phyloP scores from a whole-genome alignment of 2,329 filamentous ascomycete genomes.

The Nectriaceae sp. region DNA sequence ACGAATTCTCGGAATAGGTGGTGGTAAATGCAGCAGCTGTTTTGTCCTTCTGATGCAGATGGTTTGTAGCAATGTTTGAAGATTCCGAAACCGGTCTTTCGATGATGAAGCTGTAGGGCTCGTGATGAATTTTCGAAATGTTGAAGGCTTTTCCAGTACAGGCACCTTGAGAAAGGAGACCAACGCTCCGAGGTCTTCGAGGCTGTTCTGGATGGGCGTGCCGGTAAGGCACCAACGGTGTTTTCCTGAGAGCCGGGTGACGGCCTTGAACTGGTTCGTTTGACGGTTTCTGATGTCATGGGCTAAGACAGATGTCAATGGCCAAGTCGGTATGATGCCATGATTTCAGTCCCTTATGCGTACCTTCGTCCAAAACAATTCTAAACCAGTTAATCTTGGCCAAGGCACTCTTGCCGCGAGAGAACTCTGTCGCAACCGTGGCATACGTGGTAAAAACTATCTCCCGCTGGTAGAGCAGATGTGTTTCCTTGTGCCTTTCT shows the following conservation, averaged over 20 bases:
- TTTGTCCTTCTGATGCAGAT: slow-evolving; percentile 46
- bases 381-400: slow-evolving; percentile 43
- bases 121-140: slow-evolving; percentile 46
- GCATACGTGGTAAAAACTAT: slow-evolving; percentile 51
- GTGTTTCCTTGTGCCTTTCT: slow-evolving; percentile 27
- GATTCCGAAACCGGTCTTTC: slow-evolving; percentile 1
- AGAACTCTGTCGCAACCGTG: slow-evolving; percentile 41
- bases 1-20: not conserved
- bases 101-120: not conserved
- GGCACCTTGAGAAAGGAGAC: slow-evolving; percentile 48
- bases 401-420: slow-evolving; percentile 15
- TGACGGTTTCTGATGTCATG: not conserved
- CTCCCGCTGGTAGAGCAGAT: slow-evolving; percentile 30
- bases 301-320: slow-evolving; percentile 20
- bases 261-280: slow-evolving; percentile 45
- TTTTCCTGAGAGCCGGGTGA: slow-evolving; percentile 41
- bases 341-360: not conserved
- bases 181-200: slow-evolving; percentile 54
- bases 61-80: slow-evolving; percentile 34
- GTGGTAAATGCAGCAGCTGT: slow-evolving; percentile 40
- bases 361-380: slow-evolving; percentile 49
- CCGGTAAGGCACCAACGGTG: slow-evolving; percentile 56
- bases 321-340: slow-evolving; percentile 49
- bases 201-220: slow-evolving; percentile 55
- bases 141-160: slow-evolving; percentile 41